Base-by-base conservation (phyloP, 371 early-diverging fungal species). In the Smittium culicis region DNA sequence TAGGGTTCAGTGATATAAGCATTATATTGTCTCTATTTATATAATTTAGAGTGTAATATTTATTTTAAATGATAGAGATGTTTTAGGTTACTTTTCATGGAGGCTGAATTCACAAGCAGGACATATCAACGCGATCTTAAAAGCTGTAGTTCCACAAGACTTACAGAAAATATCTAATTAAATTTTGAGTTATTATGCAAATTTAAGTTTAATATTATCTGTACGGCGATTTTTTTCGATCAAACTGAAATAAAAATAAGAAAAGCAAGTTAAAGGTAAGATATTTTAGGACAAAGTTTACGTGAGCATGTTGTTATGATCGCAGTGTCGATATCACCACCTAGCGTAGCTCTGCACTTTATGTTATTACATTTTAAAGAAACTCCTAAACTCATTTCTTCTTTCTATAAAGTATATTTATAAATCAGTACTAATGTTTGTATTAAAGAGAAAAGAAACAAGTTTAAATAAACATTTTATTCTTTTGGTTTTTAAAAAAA, bases 251-350 rank as follows among this genome's bases (percentile, higher is more conserved):
- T n/a, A n/a, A n/a, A n/a, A n/a, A n/a, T n/a, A n/a, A n/a, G n/a
- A n/a, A n/a, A n/a, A n/a, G n/a, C n/a, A n/a, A n/a, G n/a, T n/a
- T n/a, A n/a, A n/a, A n/a, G n/a, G n/a, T n/a, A n/a, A n/a, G n/a
- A n/a, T n/a, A n/a, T 14, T 14, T 45, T 45, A 14, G 8, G 14
- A 45, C 8, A 45, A 45, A 20, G 20, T 20, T 59, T 62, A 31
- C 63, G 63, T n/a, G 63, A 62, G 34, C 63, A 62, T 62, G 63
- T 31, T 8, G 63, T 62, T 3, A 62, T 34, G 11, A 62, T 34
- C 16, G 63, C 63, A 11, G 28, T 17, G 31, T n/a, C n/a, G 8
- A 32, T 8, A 29, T 62, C 63, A 2, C n/a, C 20, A 33, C 2
- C 34, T 31, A 62, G 31, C 2, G 33, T 2, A 8, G 11, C 34